These are phyloP conservation scores for Neoboletus brunneissimus DNA, from an alignment of 768 basidiomycete species.

Conservation along the genomic window DNA sequence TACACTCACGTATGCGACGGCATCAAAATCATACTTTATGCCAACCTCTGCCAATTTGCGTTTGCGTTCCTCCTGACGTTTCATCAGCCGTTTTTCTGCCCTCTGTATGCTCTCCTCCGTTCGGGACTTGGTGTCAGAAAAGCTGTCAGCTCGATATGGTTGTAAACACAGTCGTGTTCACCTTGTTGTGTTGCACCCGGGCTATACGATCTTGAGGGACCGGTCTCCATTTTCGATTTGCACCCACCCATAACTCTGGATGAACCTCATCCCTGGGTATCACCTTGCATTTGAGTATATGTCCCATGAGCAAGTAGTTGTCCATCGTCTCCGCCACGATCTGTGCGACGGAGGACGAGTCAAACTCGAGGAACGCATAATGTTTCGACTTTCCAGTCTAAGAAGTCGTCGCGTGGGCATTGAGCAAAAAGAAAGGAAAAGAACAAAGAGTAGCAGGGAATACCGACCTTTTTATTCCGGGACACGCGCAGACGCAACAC, in stretches of 20 bases:
- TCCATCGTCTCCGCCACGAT: constrained; percentile 99
- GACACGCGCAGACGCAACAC: constrained; percentile 87
- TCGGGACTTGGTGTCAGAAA: constrained; percentile 49
- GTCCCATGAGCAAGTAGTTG: constrained; percentile 94
- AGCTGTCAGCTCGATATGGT: constrained; percentile 5
- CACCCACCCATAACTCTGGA: constrained; percentile 94
- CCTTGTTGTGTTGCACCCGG: constrained; percentile 80
- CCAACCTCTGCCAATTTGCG: constrained; percentile 76
- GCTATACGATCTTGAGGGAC: constrained; percentile 74
- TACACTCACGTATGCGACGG: constrained; percentile 75
- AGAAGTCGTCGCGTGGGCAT: no score
- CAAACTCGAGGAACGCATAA: constrained; percentile 95
- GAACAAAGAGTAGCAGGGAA: neutral
- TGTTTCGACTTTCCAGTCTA: constrained; percentile 96
- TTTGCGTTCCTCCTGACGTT: constrained; percentile 74
- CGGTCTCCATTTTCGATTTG: constrained; percentile 84
- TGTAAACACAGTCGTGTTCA: constrained; percentile 24
- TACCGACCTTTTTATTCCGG: constrained; percentile 81
- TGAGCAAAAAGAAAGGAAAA: neutral
- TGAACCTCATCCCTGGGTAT: constrained; percentile 90
- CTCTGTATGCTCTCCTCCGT: constrained; percentile 66
- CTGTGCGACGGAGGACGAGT: constrained; percentile 81
- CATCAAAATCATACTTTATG: constrained; percentile 83
- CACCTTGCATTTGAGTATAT: constrained; percentile 87
- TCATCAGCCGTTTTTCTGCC: constrained; percentile 66